These are phyloP conservation scores for Suhomyces kunorum DNA, from an alignment of 1,139 yeast genomes.

Conservation along the genomic window DNA sequence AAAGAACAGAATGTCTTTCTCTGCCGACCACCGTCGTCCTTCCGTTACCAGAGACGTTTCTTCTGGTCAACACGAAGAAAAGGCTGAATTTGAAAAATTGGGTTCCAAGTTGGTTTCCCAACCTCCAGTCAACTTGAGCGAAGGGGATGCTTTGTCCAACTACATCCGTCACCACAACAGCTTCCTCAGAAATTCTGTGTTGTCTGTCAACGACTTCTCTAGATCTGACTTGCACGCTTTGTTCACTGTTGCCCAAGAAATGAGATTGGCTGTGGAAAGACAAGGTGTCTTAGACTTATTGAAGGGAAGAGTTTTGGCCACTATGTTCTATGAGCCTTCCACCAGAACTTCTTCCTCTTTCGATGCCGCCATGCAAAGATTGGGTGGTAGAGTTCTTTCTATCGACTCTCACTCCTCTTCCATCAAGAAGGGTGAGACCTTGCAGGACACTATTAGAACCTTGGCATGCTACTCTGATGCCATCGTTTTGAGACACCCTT, in stretches of 20 bases:
- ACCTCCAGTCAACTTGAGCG: slow-evolving; percentile 67
- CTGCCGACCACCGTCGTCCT: slow-evolving; percentile 43
- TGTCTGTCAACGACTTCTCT: slow-evolving; percentile 83
- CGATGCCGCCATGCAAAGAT: slow-evolving; percentile 99
- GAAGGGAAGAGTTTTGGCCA: slow-evolving; percentile 87
- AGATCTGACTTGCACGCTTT: slow-evolving; percentile 88
- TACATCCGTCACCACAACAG: slow-evolving; percentile 82
- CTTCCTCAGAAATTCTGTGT: slow-evolving; percentile 81
- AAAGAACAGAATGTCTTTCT: slow-evolving; percentile 51
- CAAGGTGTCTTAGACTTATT: slow-evolving; percentile 90
- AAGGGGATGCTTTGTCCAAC: slow-evolving; percentile 74
- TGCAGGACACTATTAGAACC: slow-evolving; percentile 94
- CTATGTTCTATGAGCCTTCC: slow-evolving; percentile 97
- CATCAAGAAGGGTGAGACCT: slow-evolving; percentile 96
- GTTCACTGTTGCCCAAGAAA: slow-evolving; percentile 96
- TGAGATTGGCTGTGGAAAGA: slow-evolving; percentile 96
- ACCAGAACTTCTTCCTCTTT: slow-evolving; percentile 96
- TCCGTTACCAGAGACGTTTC: slow-evolving; percentile 38
- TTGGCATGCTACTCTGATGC: slow-evolving; percentile 97
- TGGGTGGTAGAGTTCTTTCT: slow-evolving; percentile 96
- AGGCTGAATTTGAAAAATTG: slow-evolving; percentile 54
- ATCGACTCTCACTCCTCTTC: slow-evolving; percentile 84
- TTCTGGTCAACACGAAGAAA: slow-evolving; percentile 22
- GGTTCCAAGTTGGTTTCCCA: slow-evolving; percentile 75
- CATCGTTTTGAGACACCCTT: slow-evolving; percentile 94